Percentiles rank a stretch among this genome's conserved stretches.
Evolutionary conservation across 1,284 basidiomycete species (phyloP).

Genomic region (Bjerkandera adusta): DNA sequence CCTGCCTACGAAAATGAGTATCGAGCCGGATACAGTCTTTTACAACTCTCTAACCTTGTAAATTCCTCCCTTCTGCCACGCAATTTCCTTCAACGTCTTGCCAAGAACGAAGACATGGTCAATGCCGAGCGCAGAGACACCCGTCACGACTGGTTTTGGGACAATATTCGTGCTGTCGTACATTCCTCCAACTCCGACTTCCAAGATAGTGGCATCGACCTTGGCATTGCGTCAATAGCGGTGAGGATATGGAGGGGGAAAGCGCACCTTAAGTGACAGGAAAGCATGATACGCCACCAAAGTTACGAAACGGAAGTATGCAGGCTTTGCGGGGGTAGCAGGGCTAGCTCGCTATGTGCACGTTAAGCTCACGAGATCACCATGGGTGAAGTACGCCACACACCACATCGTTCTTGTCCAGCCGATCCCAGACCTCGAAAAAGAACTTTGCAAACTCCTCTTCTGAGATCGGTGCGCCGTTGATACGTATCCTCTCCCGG

Average conservation of each 20-base stretch:
- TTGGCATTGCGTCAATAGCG: too few relatives aligned
- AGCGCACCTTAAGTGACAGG: constrained; percentile 61
- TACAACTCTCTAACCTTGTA: constrained; percentile 77
- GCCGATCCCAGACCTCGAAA: constrained; percentile 94
- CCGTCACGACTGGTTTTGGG: constrained; percentile 86
- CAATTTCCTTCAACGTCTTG: constrained; percentile 88
- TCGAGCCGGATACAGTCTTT: background rate
- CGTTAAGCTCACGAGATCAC: constrained; percentile 12
- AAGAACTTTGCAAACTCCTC: constrained; percentile 89
- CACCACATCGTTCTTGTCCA: constrained; percentile 70
- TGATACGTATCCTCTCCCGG: constrained; percentile 92
- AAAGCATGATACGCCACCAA: constrained; percentile 93
- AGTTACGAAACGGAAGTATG: constrained; percentile 95
- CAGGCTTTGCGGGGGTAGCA: constrained; percentile 72
- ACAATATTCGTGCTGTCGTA: constrained; percentile 98
- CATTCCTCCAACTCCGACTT: constrained; percentile 95
- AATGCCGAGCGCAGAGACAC: constrained; percentile 88
- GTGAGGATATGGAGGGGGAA: background rate
- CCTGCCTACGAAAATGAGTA: constrained; percentile 51
- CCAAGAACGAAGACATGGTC: constrained; percentile 94
- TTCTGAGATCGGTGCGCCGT: constrained; percentile 88
- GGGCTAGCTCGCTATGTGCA: constrained; percentile 48
- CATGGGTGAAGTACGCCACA: constrained; percentile 17
- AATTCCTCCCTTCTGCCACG: constrained; percentile 95
- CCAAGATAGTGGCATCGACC: constrained; percentile 89